phyloP scores from a whole-genome alignment of 1,284 basidiomycete species.

The Sanghuangporus baumii region DNA sequence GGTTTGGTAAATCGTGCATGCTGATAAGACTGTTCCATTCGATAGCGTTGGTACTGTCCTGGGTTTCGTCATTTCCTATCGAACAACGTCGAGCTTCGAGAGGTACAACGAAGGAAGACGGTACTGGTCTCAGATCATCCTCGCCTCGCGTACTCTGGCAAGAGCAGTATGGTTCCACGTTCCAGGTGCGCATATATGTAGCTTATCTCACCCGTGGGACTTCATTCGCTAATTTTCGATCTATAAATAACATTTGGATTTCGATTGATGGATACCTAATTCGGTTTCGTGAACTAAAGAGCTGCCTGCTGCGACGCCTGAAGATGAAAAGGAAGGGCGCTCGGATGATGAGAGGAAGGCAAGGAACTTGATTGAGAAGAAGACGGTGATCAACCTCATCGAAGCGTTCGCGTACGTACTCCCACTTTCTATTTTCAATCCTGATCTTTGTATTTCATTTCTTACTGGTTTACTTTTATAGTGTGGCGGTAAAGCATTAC shows the following conservation, averaged over 20 bases:
- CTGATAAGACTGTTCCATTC: not conserved
- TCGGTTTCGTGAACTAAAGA: conserved; percentile 5
- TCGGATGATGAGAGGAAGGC: conserved; percentile 37
- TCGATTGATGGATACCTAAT: not conserved
- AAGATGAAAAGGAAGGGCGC: conserved; percentile 23
- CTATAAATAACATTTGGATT: not conserved
- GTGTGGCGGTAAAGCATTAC: conserved; percentile 49
- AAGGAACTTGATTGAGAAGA: conserved; percentile 62
- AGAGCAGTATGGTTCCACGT: conserved; percentile 62
- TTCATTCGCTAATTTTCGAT: not conserved
- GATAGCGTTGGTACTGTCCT: conserved; percentile 49
- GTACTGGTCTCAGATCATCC: conserved; percentile 65
- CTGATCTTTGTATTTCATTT: not conserved
- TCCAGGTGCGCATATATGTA: conserved; percentile 33
- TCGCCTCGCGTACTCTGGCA: conserved; percentile 51
- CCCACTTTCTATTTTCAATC: not conserved
- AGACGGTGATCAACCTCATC: conserved; percentile 52
- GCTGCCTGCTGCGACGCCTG: conserved; percentile 22
- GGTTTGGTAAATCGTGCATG: no score
- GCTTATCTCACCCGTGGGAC: not conserved
- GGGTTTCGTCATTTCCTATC: conserved; percentile 60
- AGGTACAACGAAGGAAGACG: conserved; percentile 68
- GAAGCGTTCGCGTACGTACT: conserved; percentile 39
- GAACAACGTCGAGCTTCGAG: conserved; percentile 74
- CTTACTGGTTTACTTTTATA: not conserved